phyloP scores from a whole-genome alignment of 2,329 filamentous ascomycete species.

The Aureobasidium sp. region DNA sequence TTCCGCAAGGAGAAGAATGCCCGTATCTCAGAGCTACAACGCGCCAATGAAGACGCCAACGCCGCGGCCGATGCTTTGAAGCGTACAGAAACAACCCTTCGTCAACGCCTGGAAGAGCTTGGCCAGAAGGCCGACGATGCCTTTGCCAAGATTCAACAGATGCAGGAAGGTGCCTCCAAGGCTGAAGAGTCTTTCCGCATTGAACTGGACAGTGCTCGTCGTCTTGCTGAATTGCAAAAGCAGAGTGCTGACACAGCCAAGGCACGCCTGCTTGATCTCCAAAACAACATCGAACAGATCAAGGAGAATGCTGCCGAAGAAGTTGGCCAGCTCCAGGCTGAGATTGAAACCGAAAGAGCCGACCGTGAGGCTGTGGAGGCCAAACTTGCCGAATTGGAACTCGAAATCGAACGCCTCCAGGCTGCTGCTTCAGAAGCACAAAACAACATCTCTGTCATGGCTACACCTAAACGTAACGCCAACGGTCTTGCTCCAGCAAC shows the following conservation, averaged over 20 bases:
- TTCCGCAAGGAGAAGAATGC: slow-evolving; percentile 92
- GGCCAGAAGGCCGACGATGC: slow-evolving; percentile 83
- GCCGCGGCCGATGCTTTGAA: slow-evolving; percentile 70
- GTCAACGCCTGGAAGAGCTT: slow-evolving; percentile 73
- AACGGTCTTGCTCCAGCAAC: slow-evolving; percentile 35
- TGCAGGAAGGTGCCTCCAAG: slow-evolving; percentile 74
- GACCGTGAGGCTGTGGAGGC: slow-evolving; percentile 57
- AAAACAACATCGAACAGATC: slow-evolving; percentile 55
- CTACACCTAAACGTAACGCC: slow-evolving; percentile 47
- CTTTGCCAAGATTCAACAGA: slow-evolving; percentile 71
- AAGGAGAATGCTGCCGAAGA: slow-evolving; percentile 60
- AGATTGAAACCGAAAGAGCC: slow-evolving; percentile 46
- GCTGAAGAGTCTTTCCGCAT: slow-evolving; percentile 81
- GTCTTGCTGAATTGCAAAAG: slow-evolving; percentile 75
- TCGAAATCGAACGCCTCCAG: slow-evolving; percentile 50
- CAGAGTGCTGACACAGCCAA: slow-evolving; percentile 68
- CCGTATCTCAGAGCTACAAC: slow-evolving; percentile 79
- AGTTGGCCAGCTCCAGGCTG: slow-evolving; percentile 42
- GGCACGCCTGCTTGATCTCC: slow-evolving; percentile 62
- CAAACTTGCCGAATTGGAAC: slow-evolving; percentile 58
- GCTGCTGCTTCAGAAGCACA: slow-evolving; percentile 37
- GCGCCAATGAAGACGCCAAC: slow-evolving; percentile 76
- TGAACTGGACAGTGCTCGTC: slow-evolving; percentile 72
- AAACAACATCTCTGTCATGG: slow-evolving; percentile 22
- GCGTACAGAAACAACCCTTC: slow-evolving; percentile 71